A percentile compares a stretch with the other conserved stretches of the same genome.
Conservation (phyloP, 805 yeast genomes). For the Metschnikowia noctiluminum region DNA sequence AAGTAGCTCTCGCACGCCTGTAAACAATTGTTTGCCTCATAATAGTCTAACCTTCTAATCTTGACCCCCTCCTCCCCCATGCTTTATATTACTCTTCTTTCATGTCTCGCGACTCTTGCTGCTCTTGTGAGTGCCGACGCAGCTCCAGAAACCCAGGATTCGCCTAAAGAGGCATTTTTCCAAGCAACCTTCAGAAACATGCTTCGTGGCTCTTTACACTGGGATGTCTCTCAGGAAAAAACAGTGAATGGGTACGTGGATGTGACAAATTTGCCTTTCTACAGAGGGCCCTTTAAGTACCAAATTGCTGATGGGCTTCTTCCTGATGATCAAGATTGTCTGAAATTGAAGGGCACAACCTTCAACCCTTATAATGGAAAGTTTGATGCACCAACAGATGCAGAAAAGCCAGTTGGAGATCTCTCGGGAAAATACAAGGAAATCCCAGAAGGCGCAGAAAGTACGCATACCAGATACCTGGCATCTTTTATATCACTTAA, state of each 20-base stretch:
- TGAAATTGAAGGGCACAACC: neutral
- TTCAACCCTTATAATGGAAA: neutral
- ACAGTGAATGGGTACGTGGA: neutral
- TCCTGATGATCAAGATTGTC: neutral
- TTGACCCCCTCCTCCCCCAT: neutral
- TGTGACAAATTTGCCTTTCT: neutral
- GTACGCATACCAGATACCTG: neutral
- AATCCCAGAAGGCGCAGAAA: neutral
- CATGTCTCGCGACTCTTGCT: neutral
- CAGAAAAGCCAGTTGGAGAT: neutral
- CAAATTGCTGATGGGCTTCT: neutral
- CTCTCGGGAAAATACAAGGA: neutral
- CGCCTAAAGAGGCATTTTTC: neutral
- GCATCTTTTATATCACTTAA: neutral
- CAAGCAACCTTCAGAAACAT: neutral
- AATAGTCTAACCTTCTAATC: neutral
- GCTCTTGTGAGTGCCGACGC: neutral
- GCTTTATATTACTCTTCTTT: neutral
- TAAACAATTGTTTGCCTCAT: neutral
- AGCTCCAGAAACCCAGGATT: neutral
- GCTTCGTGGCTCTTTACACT: neutral
- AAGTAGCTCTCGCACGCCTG: neutral
- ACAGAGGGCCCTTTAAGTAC: neutral
- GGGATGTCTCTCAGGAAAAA: neutral
- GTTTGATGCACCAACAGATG: neutral